Evolutionary conservation across 176 grass and related monocot genomes (phyloP), one percentile per base, ranked within the genome.

Genomic region (Aegilops tauschii): DNA sequence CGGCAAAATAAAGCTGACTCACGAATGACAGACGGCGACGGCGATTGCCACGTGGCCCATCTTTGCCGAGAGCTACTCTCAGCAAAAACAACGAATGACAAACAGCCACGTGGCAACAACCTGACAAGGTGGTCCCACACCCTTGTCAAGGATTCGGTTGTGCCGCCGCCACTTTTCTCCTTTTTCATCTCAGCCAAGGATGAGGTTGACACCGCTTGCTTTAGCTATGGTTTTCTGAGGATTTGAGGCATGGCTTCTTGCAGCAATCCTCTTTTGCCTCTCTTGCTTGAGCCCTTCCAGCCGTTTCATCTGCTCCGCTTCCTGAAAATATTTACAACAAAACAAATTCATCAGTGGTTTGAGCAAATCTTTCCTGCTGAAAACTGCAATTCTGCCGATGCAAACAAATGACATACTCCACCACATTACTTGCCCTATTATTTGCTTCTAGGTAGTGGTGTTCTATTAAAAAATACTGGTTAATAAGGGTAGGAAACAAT

Each of bases 271-370:
- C 86, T 98, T 96, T 91, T 98, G 88, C 86, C 96, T 87, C 84
- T 98, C 96, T 72, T 86, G 80, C 87, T 94, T 98, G 74, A 98
- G 89, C 76, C 62, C 88, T 81, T 94, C 92, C 23, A 94, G 84
- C n/a, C 96, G 88, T 86, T 92, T 98, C 28, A 90, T 86, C 52
- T 96, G 87, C 84, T 98, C 96, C n/a, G 90, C 96, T 93, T 98
- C 96, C 93, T 98, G 80, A 35, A 84, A 84, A 29, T 71, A 11
- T 3, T 13, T 47, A 47, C 1, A 14, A 81, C 67, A 23, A 68
- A 12, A 5, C 0, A 66, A 3, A 13, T 0, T 52, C 14, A 52
- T 52, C 49, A 17, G 4, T 9, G 84, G 14, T 80, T 71, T 79
- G 50, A 78, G 75, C 66, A 69, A 70, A 39, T 39, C 1, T 39